A percentile compares a stretch with the other conserved stretches of the same genome.
These are phyloP conservation scores for Epichloe uncinata DNA, from an alignment of 2,329 filamentous ascomycete genomes.

Conservation along the genomic window DNA sequence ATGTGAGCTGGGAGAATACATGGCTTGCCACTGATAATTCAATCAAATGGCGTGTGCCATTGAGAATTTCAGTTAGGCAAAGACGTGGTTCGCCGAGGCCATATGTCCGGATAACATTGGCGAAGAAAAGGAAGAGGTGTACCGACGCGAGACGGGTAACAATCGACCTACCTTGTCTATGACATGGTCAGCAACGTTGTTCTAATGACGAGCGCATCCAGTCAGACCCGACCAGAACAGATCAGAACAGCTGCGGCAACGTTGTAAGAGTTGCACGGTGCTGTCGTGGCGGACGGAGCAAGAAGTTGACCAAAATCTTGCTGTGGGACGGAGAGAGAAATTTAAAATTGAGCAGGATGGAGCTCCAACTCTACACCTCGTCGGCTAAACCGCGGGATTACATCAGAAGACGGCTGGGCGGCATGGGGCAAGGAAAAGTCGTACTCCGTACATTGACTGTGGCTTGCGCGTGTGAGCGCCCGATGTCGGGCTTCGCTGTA, in stretches of 20 bases:
- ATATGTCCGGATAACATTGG: neutral
- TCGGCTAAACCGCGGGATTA: neutral
- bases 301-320: neutral
- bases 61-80: neutral
- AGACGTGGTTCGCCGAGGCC: neutral
- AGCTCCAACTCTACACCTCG: neutral
- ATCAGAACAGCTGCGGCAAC: too few species aligned
- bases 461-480: too few species aligned
- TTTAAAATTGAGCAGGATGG: neutral
- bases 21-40: neutral
- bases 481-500: too few species aligned
- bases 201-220: neutral
- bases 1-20: neutral
- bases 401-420: neutral
- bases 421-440: too few species aligned
- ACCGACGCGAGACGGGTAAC: neutral
- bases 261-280: neutral
- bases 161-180: constrained; percentile 16
- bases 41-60: neutral
- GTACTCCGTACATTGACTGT: too few species aligned
- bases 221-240: neutral
- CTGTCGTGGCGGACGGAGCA: neutral
- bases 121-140: neutral
- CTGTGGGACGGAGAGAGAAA: neutral
- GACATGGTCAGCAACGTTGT: constrained; percentile 15